Conservation (phyloP, 1,139 yeast species). For the Lipomyces yarrowii region DNA sequence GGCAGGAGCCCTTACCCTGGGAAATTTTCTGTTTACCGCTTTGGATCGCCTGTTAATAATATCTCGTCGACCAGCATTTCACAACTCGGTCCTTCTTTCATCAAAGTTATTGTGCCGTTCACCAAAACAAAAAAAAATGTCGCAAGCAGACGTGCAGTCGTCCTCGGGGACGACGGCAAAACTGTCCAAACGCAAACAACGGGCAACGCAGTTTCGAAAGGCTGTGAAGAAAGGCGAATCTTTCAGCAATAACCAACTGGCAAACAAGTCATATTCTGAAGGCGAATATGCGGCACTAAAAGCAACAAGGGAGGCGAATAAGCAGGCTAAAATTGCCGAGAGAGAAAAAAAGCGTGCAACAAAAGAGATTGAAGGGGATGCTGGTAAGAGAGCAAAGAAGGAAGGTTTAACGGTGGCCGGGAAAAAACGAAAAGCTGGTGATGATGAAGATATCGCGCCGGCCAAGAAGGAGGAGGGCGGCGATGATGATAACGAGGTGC, state of each 20-base stretch:
- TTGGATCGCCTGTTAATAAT: too few relatives aligned
- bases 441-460: neutral
- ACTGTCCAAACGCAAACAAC: slow-evolving; percentile 76
- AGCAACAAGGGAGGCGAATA: slow-evolving; percentile 22
- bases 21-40: too few relatives aligned
- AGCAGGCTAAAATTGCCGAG: slow-evolving; percentile 10
- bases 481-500: slow-evolving; percentile 23
- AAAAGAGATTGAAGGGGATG: too few relatives aligned
- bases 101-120: too few relatives aligned
- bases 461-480: slow-evolving; percentile 20
- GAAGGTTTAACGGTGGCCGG: slow-evolving; percentile 4
- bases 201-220: slow-evolving; percentile 71
- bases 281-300: slow-evolving; percentile 21
- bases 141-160: neutral
- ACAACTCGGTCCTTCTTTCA: too few relatives aligned
- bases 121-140: neutral
- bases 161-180: slow-evolving; percentile 43
- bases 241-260: slow-evolving; percentile 6
- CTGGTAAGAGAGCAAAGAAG: neutral
- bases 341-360: slow-evolving; percentile 10
- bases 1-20: neutral
- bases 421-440: neutral
- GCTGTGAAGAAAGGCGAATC: slow-evolving; percentile 45
- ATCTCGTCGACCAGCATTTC: too few relatives aligned
- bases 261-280: slow-evolving; percentile 19